Percentiles rank a stretch among this genome's conserved stretches.
Conservation (phyloP, 306 rosid genomes). For the Cicer bijugum region DNA sequence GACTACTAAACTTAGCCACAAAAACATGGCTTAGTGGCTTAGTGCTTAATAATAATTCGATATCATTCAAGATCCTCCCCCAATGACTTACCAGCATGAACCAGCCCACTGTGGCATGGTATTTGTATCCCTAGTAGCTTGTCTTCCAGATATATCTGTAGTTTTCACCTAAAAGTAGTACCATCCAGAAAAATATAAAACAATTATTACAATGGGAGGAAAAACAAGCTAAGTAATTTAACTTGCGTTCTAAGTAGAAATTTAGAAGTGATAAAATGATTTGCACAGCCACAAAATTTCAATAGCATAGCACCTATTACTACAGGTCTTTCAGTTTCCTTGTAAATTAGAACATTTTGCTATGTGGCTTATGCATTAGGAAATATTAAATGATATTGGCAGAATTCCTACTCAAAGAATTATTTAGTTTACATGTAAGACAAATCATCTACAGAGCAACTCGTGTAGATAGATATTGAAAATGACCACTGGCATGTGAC, state of each 20-base stretch:
- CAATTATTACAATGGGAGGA: conserved; percentile 16
- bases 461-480: not conserved
- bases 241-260: not conserved
- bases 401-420: conserved; percentile 22
- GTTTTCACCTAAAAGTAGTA: conserved; percentile 62
- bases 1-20: conserved; percentile 18
- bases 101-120: conserved; percentile 99
- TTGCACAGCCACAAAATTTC: not conserved
- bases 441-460: conserved; percentile 14
- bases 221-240: conserved; percentile 26
- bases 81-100: conserved; percentile 83
- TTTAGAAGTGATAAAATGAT: conserved; percentile 2
- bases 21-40: conserved; percentile 16
- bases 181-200: conserved; percentile 25
- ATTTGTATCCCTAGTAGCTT: conserved; percentile 87
- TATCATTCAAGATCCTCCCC: conserved; percentile 36
- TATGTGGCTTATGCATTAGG: conserved; percentile 18
- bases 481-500: not conserved
- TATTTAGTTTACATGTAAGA: conserved; percentile 10
- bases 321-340: conserved; percentile 29
- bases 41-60: conserved; percentile 33
- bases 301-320: not conserved
- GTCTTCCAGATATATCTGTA: conserved; percentile 77
- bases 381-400: not conserved
- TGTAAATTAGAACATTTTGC: conserved; percentile 2